Percentiles rank a stretch among this genome's conserved stretches.
These are phyloP conservation scores for Phytopythium litorale DNA, from an alignment of 352 stramenopile species.

Conservation along the genomic window DNA sequence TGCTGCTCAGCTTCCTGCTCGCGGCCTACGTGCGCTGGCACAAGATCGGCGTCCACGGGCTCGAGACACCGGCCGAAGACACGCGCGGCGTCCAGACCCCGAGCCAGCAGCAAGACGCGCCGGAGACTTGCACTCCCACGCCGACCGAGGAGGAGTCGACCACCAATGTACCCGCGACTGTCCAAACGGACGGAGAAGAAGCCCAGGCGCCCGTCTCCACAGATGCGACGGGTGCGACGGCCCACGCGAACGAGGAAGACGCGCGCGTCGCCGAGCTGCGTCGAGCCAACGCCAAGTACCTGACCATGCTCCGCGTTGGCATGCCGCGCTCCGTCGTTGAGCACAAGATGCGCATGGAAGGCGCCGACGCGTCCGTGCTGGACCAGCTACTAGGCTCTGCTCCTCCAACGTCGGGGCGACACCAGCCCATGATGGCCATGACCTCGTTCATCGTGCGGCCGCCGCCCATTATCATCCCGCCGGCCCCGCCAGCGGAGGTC, in stretches of 20 bases:
- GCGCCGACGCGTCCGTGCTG: conserved; percentile 50
- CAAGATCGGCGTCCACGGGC: conserved; percentile 15
- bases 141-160: conserved; percentile 1
- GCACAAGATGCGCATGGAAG: conserved; percentile 65
- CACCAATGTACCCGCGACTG: not conserved
- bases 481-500: conserved; percentile 26
- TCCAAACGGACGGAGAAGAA: not conserved
- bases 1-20: conserved; percentile 37
- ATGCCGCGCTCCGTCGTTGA: conserved; percentile 60
- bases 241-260: conserved; percentile 8
- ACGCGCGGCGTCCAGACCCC: not conserved
- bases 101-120: conserved; percentile 4
- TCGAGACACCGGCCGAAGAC: conserved; percentile 13
- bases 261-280: conserved; percentile 23
- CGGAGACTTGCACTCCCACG: not conserved
- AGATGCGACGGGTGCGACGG: not conserved
- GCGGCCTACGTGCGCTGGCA: conserved; percentile 40
- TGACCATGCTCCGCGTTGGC: conserved; percentile 82
- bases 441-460: conserved; percentile 28
- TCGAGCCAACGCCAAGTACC: conserved; percentile 41
- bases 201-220: conserved; percentile 1
- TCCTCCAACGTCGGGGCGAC: not conserved
- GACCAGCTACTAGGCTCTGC: conserved; percentile 38
- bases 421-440: not conserved
- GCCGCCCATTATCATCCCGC: conserved; percentile 25